These are phyloP conservation scores for Globisporangium cystogenes DNA, from an alignment of 352 stramenopile genomes.

Conservation along the genomic window DNA sequence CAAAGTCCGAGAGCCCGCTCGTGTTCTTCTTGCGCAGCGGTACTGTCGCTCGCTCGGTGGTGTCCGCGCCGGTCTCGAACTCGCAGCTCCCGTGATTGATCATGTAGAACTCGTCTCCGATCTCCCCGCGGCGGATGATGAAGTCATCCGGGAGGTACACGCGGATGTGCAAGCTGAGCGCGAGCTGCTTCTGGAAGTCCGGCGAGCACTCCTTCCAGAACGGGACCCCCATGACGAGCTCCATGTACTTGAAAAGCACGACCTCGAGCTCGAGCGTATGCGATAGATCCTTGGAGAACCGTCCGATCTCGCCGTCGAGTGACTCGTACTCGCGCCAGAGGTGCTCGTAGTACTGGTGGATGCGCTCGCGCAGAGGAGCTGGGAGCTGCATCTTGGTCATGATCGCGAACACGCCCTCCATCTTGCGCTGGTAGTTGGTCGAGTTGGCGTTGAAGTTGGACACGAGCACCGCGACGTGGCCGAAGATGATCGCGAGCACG, in stretches of 20 bases:
- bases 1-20: no score
- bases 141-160: slow-evolving; percentile 66
- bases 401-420: slow-evolving; percentile 50
- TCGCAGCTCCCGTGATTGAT: slow-evolving; percentile 49
- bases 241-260: slow-evolving; percentile 68
- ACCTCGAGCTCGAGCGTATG: slow-evolving; percentile 64
- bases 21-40: no score
- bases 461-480: slow-evolving; percentile 50
- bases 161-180: slow-evolving; percentile 35
- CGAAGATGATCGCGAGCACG: slow-evolving; percentile 53
- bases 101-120: slow-evolving; percentile 59
- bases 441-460: slow-evolving; percentile 51
- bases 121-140: slow-evolving; percentile 41
- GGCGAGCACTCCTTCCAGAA: slow-evolving; percentile 28
- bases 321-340: slow-evolving; percentile 64
- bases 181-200: slow-evolving; percentile 51
- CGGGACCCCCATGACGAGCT: slow-evolving; percentile 38
- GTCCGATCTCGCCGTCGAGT: slow-evolving; percentile 40
- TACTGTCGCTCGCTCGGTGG: slow-evolving; percentile 13
- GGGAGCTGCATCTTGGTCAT: slow-evolving; percentile 54
- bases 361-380: slow-evolving; percentile 38
- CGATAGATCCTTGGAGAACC: slow-evolving; percentile 47
- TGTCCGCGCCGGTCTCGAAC: slow-evolving; percentile 15
- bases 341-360: slow-evolving; percentile 71
- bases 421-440: slow-evolving; percentile 46